Evolutionary conservation across 2,329 filamentous ascomycete species (phyloP).

Genomic region (Polytolypa hystricis): DNA sequence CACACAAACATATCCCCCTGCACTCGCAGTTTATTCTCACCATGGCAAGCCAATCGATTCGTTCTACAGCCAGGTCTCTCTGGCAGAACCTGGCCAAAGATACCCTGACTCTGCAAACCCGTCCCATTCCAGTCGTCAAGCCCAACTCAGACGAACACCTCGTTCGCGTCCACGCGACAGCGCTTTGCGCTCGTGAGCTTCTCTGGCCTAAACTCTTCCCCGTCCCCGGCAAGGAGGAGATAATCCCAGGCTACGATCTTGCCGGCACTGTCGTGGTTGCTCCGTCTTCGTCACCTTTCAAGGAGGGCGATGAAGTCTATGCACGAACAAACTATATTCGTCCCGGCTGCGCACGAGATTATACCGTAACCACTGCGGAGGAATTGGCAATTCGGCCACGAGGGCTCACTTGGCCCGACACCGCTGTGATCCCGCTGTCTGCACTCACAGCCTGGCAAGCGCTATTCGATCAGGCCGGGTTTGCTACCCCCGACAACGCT

Average conservation of each 20-base stretch:
- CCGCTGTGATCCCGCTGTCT: conserved; percentile 30
- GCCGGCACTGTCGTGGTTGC: conserved; percentile 29
- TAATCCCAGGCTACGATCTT: conserved; percentile 34
- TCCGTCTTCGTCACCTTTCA: conserved; percentile 27
- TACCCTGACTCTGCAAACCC: conserved; percentile 6
- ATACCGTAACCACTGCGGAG: conserved; percentile 22
- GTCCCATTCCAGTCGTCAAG: conserved; percentile 14
- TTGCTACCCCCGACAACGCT: conserved; percentile 8
- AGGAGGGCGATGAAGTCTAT: conserved; percentile 30
- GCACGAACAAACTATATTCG: conserved; percentile 25
- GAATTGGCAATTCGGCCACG: conserved; percentile 29
- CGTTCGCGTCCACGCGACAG: conserved; percentile 29
- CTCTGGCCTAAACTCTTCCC: conserved; percentile 30
- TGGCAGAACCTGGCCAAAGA: conserved; percentile 6
- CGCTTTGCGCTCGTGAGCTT: conserved; percentile 34
- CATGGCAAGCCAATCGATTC: conserved; percentile 3
- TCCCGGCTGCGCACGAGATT: conserved; percentile 29
- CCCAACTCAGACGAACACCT: conserved; percentile 24
- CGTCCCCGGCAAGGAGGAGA: conserved; percentile 13
- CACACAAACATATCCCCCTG: background rate
- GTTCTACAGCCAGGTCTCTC: conserved; percentile 7
- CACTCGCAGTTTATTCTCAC: background rate
- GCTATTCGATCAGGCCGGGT: conserved; percentile 30
- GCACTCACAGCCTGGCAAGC: conserved; percentile 36
- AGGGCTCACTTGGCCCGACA: conserved; percentile 26